These are phyloP conservation scores for Globisporangium mamillatum DNA, from an alignment of 352 stramenopile genomes.

Conservation along the genomic window DNA sequence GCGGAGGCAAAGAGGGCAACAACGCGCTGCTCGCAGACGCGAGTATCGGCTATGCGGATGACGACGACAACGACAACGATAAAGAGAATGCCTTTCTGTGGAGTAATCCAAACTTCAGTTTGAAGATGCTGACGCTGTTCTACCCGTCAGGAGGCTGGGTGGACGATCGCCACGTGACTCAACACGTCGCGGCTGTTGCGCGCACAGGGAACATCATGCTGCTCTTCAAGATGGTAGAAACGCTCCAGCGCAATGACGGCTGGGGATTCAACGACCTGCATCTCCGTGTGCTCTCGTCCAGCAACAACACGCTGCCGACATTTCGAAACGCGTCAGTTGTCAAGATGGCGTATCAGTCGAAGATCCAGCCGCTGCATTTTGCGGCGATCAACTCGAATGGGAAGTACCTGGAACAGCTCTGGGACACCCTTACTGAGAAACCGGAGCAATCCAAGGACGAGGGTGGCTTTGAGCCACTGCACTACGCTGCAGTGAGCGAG, in stretches of 20 bases:
- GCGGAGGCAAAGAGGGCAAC: conserved; percentile 71
- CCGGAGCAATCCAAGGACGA: conserved; percentile 47
- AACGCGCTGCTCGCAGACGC: conserved; percentile 61
- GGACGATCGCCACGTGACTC: conserved; percentile 13
- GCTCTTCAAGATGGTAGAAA: conserved; percentile 35
- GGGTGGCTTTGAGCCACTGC: conserved; percentile 48
- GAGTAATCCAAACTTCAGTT: conserved; percentile 35
- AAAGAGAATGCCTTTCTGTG: conserved; percentile 37
- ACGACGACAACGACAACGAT: conserved; percentile 1
- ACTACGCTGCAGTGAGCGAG: neutral
- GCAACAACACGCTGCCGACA: conserved; percentile 28
- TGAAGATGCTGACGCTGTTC: conserved; percentile 63
- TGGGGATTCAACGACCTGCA: conserved; percentile 69
- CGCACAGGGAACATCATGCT: conserved; percentile 37
- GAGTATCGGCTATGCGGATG: neutral
- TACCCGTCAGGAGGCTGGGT: conserved; percentile 59
- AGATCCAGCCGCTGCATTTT: conserved; percentile 64
- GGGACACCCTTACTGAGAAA: conserved; percentile 49
- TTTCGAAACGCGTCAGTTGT: conserved; percentile 62
- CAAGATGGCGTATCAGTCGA: conserved; percentile 58
- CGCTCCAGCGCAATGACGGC: conserved; percentile 36
- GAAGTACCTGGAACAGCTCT: conserved; percentile 60
- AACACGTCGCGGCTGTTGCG: conserved; percentile 23
- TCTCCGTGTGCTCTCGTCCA: conserved; percentile 42
- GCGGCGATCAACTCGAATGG: conserved; percentile 70